Conservation (phyloP, 208 protist genomes). For the Leishmania braziliensis region DNA sequence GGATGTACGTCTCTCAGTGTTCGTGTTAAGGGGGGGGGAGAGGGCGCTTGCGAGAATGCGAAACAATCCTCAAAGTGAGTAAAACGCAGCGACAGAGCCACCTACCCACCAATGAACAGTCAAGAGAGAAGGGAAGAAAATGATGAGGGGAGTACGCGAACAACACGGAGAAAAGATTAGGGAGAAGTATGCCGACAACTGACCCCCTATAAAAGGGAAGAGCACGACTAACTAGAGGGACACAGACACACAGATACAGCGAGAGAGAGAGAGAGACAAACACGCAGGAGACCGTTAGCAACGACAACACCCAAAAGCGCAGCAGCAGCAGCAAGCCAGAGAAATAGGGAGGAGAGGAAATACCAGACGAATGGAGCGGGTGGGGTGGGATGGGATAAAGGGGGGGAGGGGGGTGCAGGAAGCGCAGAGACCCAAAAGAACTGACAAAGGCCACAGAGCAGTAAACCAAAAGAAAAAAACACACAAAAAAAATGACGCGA, state of each 20-base stretch:
- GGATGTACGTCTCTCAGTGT: not conserved
- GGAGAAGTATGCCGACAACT: not conserved
- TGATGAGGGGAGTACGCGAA: not conserved
- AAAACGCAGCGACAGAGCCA: not conserved
- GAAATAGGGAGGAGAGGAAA: no score
- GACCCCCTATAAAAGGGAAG: no score
- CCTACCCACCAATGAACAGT: not conserved
- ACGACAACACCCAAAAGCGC: no score
- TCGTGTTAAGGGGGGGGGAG: not conserved
- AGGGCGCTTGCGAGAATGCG: not conserved
- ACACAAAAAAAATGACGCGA: no score
- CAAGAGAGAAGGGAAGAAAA: not conserved
- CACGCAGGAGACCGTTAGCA: no score
- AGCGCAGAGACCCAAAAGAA: no score
- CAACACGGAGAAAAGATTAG: constrained; percentile 3
- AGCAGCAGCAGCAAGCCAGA: no score
- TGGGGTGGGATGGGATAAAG: no score
- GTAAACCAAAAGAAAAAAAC: not conserved
- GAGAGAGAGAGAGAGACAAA: not conserved
- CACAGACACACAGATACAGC: not conserved
- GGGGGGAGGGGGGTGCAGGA: no score
- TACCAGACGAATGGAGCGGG: no score
- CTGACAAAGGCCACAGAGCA: no score
- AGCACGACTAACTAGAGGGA: not conserved
- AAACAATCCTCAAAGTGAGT: not conserved